These are phyloP conservation scores for Saccharomycopsis schoenii DNA, from an alignment of 805 yeast species.

Conservation along the genomic window DNA sequence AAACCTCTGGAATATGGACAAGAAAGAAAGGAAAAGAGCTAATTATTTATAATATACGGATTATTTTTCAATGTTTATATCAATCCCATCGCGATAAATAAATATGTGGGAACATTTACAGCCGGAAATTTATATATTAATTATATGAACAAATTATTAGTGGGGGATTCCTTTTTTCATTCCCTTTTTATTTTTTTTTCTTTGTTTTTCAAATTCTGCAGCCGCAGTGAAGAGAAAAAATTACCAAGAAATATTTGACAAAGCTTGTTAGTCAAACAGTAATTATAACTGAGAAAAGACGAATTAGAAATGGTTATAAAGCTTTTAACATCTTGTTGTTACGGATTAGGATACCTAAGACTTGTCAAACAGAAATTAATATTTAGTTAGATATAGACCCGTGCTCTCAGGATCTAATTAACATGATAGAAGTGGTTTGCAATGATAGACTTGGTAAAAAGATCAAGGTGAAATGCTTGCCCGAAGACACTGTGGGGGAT, in stretches of 20 bases:
- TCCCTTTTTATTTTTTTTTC: too few relatives aligned
- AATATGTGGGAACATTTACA: background rate
- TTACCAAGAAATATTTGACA: background rate
- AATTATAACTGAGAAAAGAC: background rate
- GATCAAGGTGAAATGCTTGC: slow-evolving; percentile 78
- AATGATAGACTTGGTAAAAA: slow-evolving; percentile 82
- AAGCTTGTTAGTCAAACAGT: background rate
- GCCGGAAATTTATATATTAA: background rate
- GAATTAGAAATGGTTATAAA: background rate
- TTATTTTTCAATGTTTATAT: too few relatives aligned
- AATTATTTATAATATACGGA: too few relatives aligned
- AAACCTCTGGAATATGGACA: background rate
- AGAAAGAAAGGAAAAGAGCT: background rate
- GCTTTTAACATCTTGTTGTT: too few relatives aligned
- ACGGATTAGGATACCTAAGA: too few relatives aligned
- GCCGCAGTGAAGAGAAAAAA: background rate
- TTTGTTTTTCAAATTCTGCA: background rate
- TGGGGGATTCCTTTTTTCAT: background rate
- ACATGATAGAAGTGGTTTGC: slow-evolving; percentile 64
- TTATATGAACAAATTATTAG: background rate
- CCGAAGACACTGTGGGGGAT: slow-evolving; percentile 80
- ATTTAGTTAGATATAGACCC: too few relatives aligned
- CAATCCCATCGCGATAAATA: too few relatives aligned
- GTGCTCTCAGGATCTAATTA: background rate
- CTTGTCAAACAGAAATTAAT: too few relatives aligned